Evolutionary conservation across 2,329 filamentous ascomycete genomes (phyloP).

Genomic region (Epichloe amarillans): DNA sequence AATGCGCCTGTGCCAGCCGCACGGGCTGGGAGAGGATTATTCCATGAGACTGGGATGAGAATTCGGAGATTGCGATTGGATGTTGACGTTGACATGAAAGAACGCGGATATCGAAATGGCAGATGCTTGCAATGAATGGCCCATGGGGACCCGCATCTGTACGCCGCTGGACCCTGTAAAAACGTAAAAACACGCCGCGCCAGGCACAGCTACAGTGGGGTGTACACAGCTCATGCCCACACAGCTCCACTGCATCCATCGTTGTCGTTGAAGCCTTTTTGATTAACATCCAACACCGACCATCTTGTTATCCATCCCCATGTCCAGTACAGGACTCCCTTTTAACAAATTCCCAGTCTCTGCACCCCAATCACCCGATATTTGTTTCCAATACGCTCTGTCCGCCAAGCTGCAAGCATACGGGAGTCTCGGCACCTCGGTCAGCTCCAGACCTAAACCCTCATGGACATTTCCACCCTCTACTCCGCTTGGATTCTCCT

Average conservation of each 20-base stretch:
- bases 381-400: background rate
- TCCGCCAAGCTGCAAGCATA: background rate
- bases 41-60: background rate
- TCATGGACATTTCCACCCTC: conserved; percentile 5
- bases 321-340: too few relatives aligned
- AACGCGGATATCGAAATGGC: too few relatives aligned
- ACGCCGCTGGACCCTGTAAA: background rate
- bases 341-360: background rate
- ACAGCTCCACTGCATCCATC: background rate
- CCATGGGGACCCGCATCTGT: too few relatives aligned
- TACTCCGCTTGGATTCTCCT: conserved; percentile 11
- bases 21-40: background rate
- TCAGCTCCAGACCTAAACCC: background rate
- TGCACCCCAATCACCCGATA: background rate
- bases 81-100: too few relatives aligned
- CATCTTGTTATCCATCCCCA: too few relatives aligned
- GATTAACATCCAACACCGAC: too few relatives aligned
- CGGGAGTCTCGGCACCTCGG: background rate
- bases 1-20: background rate
- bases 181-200: background rate
- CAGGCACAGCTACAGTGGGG: background rate
- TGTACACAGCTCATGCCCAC: background rate
- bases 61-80: too few relatives aligned
- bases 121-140: too few relatives aligned
- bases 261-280: too few relatives aligned